Conservation (phyloP, 2,329 filamentous ascomycete genomes). For the Stagonosporopsis chrysanthemi region DNA sequence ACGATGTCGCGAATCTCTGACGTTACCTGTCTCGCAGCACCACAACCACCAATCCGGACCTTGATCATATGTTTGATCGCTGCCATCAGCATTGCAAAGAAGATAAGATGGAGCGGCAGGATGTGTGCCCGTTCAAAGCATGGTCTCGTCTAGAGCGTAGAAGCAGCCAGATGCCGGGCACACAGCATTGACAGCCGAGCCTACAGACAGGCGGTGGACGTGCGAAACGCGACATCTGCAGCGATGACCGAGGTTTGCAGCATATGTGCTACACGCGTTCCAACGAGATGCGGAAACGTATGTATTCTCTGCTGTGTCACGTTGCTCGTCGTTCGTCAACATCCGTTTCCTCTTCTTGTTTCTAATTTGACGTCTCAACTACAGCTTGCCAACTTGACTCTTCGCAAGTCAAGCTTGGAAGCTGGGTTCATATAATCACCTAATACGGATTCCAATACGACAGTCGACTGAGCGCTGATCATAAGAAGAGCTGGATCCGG, state of each 20-base stretch:
- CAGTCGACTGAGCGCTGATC: not conserved
- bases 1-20: constrained; percentile 41
- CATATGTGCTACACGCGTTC: constrained; percentile 25
- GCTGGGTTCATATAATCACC: constrained; percentile 9
- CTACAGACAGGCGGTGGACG: constrained; percentile 19
- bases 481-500: not conserved
- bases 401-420: constrained; percentile 9
- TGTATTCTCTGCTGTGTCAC: constrained; percentile 27
- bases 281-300: constrained; percentile 21
- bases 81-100: constrained; percentile 33
- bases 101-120: constrained; percentile 22
- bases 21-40: constrained; percentile 36
- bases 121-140: constrained; percentile 33
- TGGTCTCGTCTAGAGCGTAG: constrained; percentile 20
- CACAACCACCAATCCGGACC: constrained; percentile 31
- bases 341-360: constrained; percentile 17
- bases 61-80: constrained; percentile 21
- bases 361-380: constrained; percentile 15
- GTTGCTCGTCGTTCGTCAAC: constrained; percentile 14
- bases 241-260: constrained; percentile 30
- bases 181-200: constrained; percentile 43
- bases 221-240: constrained; percentile 35
- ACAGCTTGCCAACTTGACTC: constrained; percentile 19
- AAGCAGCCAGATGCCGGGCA: constrained; percentile 33
- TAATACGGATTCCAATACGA: constrained; percentile 8